Evolutionary conservation across 1,284 basidiomycete genomes (phyloP), one percentile per base, ranked within the genome.

Genomic region (Moniliophthora roreri): DNA sequence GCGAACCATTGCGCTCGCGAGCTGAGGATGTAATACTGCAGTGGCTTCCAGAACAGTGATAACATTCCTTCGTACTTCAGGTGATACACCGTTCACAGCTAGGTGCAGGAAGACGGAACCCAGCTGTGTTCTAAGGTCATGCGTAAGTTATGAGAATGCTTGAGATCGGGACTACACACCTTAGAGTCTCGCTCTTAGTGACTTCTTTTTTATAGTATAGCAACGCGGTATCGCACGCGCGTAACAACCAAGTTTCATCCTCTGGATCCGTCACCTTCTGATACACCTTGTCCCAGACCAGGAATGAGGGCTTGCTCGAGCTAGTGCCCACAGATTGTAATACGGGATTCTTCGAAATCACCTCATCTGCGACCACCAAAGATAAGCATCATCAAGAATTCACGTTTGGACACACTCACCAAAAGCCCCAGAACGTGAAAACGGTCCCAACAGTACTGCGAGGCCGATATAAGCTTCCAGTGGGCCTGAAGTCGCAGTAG

Each of bases 221-320:
- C 4, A 90, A 59, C 0, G 83, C 70, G 1, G 77, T 80, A 51
- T 84, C 75, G 4, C 79, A 66, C 0, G 89, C 86, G 26, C 87
- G 79, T n/a, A 92, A 71, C 3, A 96, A 70, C 94, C 94, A 96
- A 15, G 62, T 64, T 58, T 92, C 85, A 28, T 95, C 93, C 16
- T 84, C 82, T 0, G 70, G 62, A 4, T 83, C 78, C 4, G 72
- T 72, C 4, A 89, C 62, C 66, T 91, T 93, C 52, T 85, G 81
- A 64, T 93, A 94, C 0, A 91, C 84, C 68, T 91, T 94, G 53
- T 95, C 93, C 81, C 84, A 92, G 18, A 95, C 64, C 37, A 97
- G 66, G 72, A 96, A 96, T 1, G 89, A 88, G 0, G 93, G 90
- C 65, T 93, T 96, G 5, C 77, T 67, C 1, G 76, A 66, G 1